Evolutionary conservation across 2,329 filamentous ascomycete species (phyloP).

Genomic region (Claviceps cyperi): DNA sequence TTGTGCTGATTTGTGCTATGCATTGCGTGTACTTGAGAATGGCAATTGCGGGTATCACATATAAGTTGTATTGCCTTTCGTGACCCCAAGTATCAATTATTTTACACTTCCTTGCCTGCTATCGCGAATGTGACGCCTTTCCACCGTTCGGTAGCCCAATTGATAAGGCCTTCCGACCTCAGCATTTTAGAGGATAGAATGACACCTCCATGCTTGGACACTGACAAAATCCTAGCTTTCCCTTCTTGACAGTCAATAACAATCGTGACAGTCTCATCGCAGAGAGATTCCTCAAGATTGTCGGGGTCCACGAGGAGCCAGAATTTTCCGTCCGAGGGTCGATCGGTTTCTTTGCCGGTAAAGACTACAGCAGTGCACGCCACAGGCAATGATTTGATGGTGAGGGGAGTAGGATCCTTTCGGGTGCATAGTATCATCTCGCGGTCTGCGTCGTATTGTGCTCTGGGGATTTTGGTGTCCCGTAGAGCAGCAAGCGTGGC

Average conservation of each 20-base stretch:
- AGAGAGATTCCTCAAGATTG: constrained; percentile 73
- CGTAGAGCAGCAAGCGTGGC: constrained; percentile 67
- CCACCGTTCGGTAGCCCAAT: constrained; percentile 21
- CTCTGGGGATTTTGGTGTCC: constrained; percentile 62
- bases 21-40: neutral
- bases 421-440: constrained; percentile 65
- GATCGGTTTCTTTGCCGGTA: constrained; percentile 42
- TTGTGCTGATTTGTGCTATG: neutral
- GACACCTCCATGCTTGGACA: constrained; percentile 76
- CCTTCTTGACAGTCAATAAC: constrained; percentile 53
- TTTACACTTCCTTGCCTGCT: constrained; percentile 6
- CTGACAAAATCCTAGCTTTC: constrained; percentile 44
- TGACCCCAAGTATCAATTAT: constrained; percentile 10
- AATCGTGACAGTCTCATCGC: constrained; percentile 68
- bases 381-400: constrained; percentile 53
- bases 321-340: constrained; percentile 30
- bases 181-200: constrained; percentile 48
- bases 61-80: neutral
- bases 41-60: neutral
- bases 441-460: constrained; percentile 71
- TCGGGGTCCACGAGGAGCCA: constrained; percentile 87
- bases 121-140: constrained; percentile 21
- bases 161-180: constrained; percentile 46
- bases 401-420: constrained; percentile 39
- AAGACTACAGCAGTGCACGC: constrained; percentile 70